phyloP scores from a whole-genome alignment of 2,329 filamentous ascomycete species.

The Paraconiothyrium sp. region DNA sequence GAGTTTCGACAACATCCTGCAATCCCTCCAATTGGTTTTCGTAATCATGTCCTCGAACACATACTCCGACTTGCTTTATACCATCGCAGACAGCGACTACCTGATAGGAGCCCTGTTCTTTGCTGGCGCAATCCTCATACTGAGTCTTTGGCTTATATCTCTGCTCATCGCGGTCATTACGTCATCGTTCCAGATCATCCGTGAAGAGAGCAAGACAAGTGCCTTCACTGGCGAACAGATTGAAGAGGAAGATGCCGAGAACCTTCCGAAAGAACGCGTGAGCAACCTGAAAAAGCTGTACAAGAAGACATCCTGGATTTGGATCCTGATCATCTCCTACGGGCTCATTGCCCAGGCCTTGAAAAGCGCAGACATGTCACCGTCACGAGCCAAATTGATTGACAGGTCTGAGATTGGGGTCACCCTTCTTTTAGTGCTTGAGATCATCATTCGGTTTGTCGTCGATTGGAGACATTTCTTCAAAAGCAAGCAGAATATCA shows the following conservation, averaged over 20 bases:
- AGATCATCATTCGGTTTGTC: conserved; percentile 81
- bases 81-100: conserved; percentile 91
- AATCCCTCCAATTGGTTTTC: conserved; percentile 93
- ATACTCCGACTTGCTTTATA: conserved; percentile 93
- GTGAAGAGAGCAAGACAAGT: conserved; percentile 93
- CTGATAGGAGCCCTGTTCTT: conserved; percentile 83
- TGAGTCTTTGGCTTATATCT: conserved; percentile 97
- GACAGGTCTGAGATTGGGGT: conserved; percentile 76
- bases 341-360: conserved; percentile 82
- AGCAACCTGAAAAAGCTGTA: conserved; percentile 74
- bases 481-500: conserved; percentile 75
- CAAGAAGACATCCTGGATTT: conserved; percentile 76
- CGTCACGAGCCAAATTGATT: conserved; percentile 70
- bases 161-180: conserved; percentile 96
- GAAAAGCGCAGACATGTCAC: conserved; percentile 79
- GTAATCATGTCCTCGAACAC: conserved; percentile 99
- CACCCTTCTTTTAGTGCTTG: conserved; percentile 79
- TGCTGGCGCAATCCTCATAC: conserved; percentile 78
- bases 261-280: conserved; percentile 53
- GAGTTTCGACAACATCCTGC: conserved; percentile 92
- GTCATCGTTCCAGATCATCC: conserved; percentile 96
- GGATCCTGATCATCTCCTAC: conserved; percentile 82
- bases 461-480: conserved; percentile 86
- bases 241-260: conserved; percentile 47
- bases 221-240: conserved; percentile 83